A percentile compares a stretch with the other conserved stretches of the same genome.
Conservation (phyloP, 1,139 yeast species). For the Yamadazyma taylorii region DNA sequence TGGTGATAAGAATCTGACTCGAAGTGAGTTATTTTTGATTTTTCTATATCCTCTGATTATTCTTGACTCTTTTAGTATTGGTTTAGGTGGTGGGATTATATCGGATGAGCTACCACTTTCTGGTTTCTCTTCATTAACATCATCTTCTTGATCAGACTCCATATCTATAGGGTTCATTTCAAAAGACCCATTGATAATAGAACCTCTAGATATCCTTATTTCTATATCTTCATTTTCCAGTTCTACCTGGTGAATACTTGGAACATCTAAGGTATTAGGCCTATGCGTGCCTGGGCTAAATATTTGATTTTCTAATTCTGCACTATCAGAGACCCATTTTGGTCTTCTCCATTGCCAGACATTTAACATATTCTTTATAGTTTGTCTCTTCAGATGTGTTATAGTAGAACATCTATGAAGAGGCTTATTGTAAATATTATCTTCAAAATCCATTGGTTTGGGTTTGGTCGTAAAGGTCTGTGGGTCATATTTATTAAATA, state of each 20-base stretch:
- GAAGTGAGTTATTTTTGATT: slow-evolving; percentile 6
- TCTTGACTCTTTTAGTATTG: slow-evolving; percentile 1
- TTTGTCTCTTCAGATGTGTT: neutral
- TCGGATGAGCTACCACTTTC: no score
- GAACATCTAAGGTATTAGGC: slow-evolving; percentile 22
- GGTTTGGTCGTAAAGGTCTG: neutral
- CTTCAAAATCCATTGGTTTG: neutral
- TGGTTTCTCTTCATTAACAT: no score
- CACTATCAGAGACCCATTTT: slow-evolving; percentile 12
- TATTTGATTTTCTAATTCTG: slow-evolving; percentile 22
- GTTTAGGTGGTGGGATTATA: neutral
- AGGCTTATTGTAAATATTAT: neutral
- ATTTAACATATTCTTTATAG: slow-evolving; percentile 6
- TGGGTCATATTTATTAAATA: slow-evolving; percentile 10
- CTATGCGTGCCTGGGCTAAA: slow-evolving; percentile 31
- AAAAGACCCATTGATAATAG: no score
- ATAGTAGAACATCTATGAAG: neutral
- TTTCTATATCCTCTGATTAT: neutral
- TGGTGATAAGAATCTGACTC: slow-evolving; percentile 10
- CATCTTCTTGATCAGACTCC: no score
- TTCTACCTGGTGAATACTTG: slow-evolving; percentile 21
- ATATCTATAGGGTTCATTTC: no score
- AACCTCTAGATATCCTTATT: neutral
- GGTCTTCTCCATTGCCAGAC: slow-evolving; percentile 5
- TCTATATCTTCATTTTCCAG: slow-evolving; percentile 2